Conservation (phyloP, 2,329 filamentous ascomycete genomes). For the Claviceps sp. region DNA sequence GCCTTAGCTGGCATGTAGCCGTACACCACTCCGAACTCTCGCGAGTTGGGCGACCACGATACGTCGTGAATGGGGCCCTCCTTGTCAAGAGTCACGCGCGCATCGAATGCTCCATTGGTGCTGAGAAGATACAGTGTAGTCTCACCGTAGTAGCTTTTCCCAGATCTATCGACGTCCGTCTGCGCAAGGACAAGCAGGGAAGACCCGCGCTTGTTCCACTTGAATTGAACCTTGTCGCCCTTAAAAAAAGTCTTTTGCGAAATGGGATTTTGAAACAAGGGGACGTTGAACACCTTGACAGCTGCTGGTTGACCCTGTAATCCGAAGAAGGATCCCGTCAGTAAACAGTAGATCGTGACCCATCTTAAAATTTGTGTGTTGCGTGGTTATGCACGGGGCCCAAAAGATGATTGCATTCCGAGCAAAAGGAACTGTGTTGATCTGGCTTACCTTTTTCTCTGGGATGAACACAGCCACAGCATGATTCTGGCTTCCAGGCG, state of each 20-base stretch:
- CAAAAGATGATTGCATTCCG: too few relatives aligned
- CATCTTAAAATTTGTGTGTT: too few relatives aligned
- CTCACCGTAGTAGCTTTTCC: constrained; percentile 99
- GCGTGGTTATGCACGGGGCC: too few relatives aligned
- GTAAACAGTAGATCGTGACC: not conserved
- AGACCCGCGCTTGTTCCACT: constrained; percentile 91
- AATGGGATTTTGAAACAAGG: constrained; percentile 67
- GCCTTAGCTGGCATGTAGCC: constrained; percentile 99
- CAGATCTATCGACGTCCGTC: constrained; percentile 94
- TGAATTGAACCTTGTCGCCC: constrained; percentile 95
- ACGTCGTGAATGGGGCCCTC: constrained; percentile 97
- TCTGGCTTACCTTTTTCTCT: constrained; percentile 66
- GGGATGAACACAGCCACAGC: constrained; percentile 91
- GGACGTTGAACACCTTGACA: constrained; percentile 89
- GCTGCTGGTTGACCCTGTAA: constrained; percentile 72
- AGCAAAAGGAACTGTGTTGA: too few relatives aligned
- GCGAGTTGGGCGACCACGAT: constrained; percentile 94
- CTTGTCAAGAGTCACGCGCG: constrained; percentile 83
- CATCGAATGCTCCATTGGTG: constrained; percentile 83
- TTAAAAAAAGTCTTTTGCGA: constrained; percentile 99
- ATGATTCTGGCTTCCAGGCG: constrained; percentile 70
- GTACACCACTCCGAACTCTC: constrained; percentile 95
- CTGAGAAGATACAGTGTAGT: constrained; percentile 93
- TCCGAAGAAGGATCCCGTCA: not conserved
- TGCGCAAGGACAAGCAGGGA: constrained; percentile 89